Percentiles rank a stretch among this genome's conserved stretches.
Conservation (phyloP, 2,329 filamentous ascomycete species). For the Fusarium sp. region DNA sequence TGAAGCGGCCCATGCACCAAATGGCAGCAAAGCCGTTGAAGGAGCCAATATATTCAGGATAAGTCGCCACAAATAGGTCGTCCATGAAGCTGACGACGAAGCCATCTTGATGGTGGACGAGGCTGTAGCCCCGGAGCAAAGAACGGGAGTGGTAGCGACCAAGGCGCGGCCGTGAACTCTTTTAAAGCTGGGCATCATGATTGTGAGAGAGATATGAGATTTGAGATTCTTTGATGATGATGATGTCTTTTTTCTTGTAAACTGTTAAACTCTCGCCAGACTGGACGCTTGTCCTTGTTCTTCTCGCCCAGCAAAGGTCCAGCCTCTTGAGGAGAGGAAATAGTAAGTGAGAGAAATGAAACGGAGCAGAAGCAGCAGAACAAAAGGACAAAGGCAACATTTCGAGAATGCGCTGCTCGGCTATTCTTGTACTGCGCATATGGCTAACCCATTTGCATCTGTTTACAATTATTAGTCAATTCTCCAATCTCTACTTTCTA, state of each 20-base stretch:
- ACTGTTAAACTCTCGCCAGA: slow-evolving; percentile 9
- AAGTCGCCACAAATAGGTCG: slow-evolving; percentile 42
- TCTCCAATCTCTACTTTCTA: slow-evolving; percentile 26
- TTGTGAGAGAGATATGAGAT: neutral
- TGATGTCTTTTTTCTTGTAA: neutral
- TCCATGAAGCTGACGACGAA: slow-evolving; percentile 42
- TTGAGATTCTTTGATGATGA: no score
- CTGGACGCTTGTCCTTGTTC: slow-evolving; percentile 24
- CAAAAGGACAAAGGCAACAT: neutral
- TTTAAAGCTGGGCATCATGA: slow-evolving; percentile 48
- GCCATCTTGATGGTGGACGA: slow-evolving; percentile 39
- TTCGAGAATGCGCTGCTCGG: slow-evolving; percentile 20
- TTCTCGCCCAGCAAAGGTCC: slow-evolving; percentile 37
- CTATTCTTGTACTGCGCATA: slow-evolving; percentile 33
- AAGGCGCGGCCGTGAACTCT: slow-evolving; percentile 35
- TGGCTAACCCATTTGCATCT: slow-evolving; percentile 39
- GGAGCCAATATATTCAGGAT: slow-evolving; percentile 44
- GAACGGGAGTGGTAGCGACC: slow-evolving; percentile 24
- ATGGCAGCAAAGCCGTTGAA: slow-evolving; percentile 40
- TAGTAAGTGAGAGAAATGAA: slow-evolving; percentile 15
- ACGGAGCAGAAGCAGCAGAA: neutral
- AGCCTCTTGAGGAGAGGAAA: slow-evolving; percentile 30
- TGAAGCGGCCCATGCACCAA: slow-evolving; percentile 46
- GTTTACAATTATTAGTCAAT: slow-evolving; percentile 49
- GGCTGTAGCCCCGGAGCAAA: slow-evolving; percentile 31